Percentiles rank a stretch among this genome's conserved stretches.
Conservation (phyloP, 805 yeast species). For the Hanseniaspora lindneri region DNA sequence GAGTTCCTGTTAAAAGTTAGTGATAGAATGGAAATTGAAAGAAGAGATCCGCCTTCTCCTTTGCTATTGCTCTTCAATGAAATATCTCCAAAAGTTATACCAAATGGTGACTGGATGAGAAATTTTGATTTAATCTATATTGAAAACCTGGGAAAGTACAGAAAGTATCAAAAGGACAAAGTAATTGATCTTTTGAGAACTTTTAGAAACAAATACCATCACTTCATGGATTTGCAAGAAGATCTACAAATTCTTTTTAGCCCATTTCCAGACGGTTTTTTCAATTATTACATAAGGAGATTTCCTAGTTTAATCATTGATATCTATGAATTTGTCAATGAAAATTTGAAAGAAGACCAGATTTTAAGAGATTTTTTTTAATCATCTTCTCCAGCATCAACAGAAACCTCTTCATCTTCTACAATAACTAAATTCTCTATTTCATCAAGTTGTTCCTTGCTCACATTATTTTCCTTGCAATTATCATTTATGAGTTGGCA, state of each 20-base stretch:
- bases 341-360: slow-evolving; percentile 52
- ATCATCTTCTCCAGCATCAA: slow-evolving; percentile 19
- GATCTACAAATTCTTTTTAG: slow-evolving; percentile 55
- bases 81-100: slow-evolving; percentile 39
- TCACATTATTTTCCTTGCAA: slow-evolving; percentile 20
- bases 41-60: slow-evolving; percentile 64
- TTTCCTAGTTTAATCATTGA: slow-evolving; percentile 75
- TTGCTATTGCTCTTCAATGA: slow-evolving; percentile 46
- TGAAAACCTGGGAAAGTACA: slow-evolving; percentile 77
- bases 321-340: slow-evolving; percentile 50
- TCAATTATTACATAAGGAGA: slow-evolving; percentile 55
- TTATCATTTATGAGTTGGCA: slow-evolving; percentile 20
- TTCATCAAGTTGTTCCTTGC: slow-evolving; percentile 18
- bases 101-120: slow-evolving; percentile 62
- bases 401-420: slow-evolving; percentile 21
- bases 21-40: slow-evolving; percentile 79
- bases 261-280: slow-evolving; percentile 75
- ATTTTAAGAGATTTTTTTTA: slow-evolving; percentile 38
- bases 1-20: slow-evolving; percentile 79
- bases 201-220: slow-evolving; percentile 85
- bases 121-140: slow-evolving; percentile 61
- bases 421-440: slow-evolving; percentile 18
- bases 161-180: slow-evolving; percentile 71
- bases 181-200: slow-evolving; percentile 82
- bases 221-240: slow-evolving; percentile 76